Evolutionary conservation across 176 grass and related monocot species (phyloP).

Genomic region (Cocos nucifera): DNA sequence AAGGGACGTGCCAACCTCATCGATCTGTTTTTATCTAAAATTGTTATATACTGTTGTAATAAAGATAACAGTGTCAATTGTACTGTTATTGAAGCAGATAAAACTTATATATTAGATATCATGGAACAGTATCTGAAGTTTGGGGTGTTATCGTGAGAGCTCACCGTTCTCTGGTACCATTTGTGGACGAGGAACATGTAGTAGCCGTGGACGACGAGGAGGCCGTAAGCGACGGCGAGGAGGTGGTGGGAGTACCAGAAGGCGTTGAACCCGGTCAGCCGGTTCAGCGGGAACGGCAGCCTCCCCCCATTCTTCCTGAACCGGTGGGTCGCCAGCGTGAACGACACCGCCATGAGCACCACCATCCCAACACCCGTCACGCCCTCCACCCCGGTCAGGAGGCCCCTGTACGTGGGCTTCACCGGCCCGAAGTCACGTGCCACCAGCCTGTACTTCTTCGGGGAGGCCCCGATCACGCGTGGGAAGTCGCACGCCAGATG

Average conservation of each 20-base stretch:
- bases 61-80: neutral
- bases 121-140: too few species aligned
- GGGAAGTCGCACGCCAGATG: constrained; percentile 95
- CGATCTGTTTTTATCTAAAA: too few species aligned
- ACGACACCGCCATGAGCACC: constrained; percentile 74
- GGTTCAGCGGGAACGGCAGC: constrained; percentile 54
- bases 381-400: constrained; percentile 56
- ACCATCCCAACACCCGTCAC: constrained; percentile 81
- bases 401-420: constrained; percentile 48
- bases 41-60: neutral
- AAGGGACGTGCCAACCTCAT: too few species aligned
- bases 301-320: constrained; percentile 68
- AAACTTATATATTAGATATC: too few species aligned
- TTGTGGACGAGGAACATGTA: constrained; percentile 73
- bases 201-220: constrained; percentile 70
- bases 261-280: constrained; percentile 85
- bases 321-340: constrained; percentile 86
- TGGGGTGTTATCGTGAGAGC: too few species aligned
- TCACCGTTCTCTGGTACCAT: constrained; percentile 93
- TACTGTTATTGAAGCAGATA: too few species aligned
- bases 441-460: constrained; percentile 59
- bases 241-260: constrained; percentile 99
- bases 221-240: constrained; percentile 55
- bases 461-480: constrained; percentile 44
- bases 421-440: constrained; percentile 42